Percentiles rank a stretch among this genome's conserved stretches.
These are phyloP conservation scores for Protomyces arabidopsidicola DNA, from an alignment of 1,139 yeast genomes.

Conservation along the genomic window DNA sequence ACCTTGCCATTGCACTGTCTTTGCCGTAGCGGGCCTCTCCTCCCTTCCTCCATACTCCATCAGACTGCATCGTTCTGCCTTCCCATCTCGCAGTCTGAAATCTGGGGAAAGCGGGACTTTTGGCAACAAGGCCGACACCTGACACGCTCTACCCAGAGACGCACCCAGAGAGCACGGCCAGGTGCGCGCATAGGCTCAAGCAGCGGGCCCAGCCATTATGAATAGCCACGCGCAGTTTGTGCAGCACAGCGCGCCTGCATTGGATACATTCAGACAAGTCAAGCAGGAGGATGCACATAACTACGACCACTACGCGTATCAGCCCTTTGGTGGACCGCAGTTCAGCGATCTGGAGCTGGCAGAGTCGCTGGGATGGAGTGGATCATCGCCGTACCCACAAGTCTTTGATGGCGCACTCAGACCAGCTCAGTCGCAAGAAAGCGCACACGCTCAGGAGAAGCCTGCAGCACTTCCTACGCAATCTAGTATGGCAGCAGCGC, in stretches of 20 bases:
- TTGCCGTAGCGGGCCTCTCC: not conserved
- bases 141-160: too few species aligned
- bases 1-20: not conserved
- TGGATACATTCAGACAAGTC: not conserved
- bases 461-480: not conserved
- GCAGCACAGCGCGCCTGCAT: not conserved
- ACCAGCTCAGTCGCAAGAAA: too few species aligned
- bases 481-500: not conserved
- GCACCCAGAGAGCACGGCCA: too few species aligned
- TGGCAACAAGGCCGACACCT: too few species aligned
- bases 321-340: not conserved
- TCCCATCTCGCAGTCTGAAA: not conserved
- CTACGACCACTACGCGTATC: not conserved
- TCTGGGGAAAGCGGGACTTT: not conserved
- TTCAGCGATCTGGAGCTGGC: slow-evolving; percentile 6
- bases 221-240: not conserved
- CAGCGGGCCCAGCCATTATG: not conserved
- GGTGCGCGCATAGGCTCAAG: too few species aligned
- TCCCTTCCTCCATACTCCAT: too few species aligned
- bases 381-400: not conserved
- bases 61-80: not conserved
- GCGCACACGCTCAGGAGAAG: not conserved
- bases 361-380: slow-evolving; percentile 23
- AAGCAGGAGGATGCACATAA: not conserved
- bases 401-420: not conserved